A percentile compares a stretch with the other conserved stretches of the same genome.
phyloP scores from a whole-genome alignment of 208 protist species.

The Trichomonas tenax region DNA sequence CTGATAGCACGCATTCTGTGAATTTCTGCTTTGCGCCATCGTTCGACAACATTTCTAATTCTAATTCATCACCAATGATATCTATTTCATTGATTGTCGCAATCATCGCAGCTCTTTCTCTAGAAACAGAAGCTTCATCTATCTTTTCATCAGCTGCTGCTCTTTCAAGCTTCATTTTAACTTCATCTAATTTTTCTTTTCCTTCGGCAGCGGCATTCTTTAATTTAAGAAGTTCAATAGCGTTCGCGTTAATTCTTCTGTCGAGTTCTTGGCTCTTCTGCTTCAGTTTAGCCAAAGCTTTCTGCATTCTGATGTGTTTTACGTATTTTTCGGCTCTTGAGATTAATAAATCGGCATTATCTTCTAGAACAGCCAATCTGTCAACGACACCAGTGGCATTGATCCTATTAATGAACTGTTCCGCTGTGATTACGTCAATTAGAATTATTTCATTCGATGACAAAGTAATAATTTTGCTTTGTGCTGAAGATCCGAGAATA shows the following conservation, averaged over 20 bases:
- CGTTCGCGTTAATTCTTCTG: background rate
- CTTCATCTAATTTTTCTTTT: background rate
- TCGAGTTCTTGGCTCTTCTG: background rate
- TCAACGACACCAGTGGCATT: background rate
- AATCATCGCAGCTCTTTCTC: background rate
- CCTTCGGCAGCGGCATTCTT: background rate
- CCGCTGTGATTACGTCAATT: background rate
- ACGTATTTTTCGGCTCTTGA: background rate
- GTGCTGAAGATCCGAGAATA: background rate
- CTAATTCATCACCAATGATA: background rate
- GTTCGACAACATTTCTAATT: background rate
- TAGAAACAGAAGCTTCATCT: background rate
- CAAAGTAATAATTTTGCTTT: background rate
- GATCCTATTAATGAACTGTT: background rate
- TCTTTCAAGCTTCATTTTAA: background rate
- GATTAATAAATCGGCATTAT: background rate
- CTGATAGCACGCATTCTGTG: background rate
- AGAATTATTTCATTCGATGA: background rate
- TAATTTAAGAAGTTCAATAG: background rate
- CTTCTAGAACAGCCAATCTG: background rate
- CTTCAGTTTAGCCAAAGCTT: background rate
- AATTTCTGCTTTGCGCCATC: background rate
- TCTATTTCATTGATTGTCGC: background rate
- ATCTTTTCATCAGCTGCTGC: background rate
- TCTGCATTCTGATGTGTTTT: background rate